Evolutionary conservation across 257 asterid species (phyloP), one percentile per base, ranked within the genome.

Genomic region (Scutellaria barbata): DNA sequence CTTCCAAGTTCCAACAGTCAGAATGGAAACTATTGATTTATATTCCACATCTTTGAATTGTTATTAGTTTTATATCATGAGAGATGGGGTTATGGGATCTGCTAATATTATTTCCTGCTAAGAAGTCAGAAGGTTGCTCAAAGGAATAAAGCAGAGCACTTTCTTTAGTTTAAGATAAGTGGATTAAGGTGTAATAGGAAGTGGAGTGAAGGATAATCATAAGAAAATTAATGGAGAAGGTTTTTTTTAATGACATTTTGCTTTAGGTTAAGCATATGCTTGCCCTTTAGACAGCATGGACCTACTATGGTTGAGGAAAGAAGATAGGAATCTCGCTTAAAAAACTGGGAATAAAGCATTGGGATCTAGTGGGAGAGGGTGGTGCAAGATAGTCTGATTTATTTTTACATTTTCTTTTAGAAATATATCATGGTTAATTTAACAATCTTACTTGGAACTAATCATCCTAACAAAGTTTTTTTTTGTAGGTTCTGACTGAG

Each of bases 61-160:
- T 22, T 47, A 61, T 64, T 57, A 20, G 58, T 56, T 57, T 50
- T 74, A 10, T 68, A 55, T 75, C 6, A 61, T 68, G 73, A 18
- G 47, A 11, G 77, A 80, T 76, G 81, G 80, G 84, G 79, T 70
- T 75, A 14, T 39, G 71, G 77, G 68, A 74, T 73, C 52, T 80
- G 66, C 70, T 56, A 59, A 48, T 79, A 47, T 47, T 70, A 65
- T 22, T 1, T 79, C 51, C 63, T 69, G 20, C 66, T 54, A 20
- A 52, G 37, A 52, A 48, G 35, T 60, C 62, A 13, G 41, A 71
- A 69, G 74, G 51, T 39, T 74, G 45, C 52, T 64, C 52, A 16
- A 65, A 61, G 64, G 43, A 69, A 22, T 66, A 78, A 77, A 67
- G 72, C 10, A 60, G 50, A 43, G 30, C 13, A 40, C 35, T 59